Base-by-base conservation (phyloP, 2,329 filamentous ascomycete genomes). In the Aspergillus eucalypticola region DNA sequence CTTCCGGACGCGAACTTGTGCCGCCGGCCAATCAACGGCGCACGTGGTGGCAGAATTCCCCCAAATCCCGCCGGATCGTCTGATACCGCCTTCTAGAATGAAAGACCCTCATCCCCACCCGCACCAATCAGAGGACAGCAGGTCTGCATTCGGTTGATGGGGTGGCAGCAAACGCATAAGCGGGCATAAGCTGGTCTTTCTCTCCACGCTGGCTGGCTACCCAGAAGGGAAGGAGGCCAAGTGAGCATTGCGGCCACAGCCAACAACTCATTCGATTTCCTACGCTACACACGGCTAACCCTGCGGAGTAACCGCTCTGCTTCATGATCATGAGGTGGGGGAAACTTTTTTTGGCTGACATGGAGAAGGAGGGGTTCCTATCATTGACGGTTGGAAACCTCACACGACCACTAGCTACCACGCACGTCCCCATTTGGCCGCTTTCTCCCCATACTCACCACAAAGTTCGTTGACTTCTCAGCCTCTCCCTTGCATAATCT, bases 31-130 rank as follows among this genome's bases (percentile, higher is more conserved):
- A 74, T 73, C 25, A 71, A 54, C 15, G 3, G 3, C n/a, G 64
- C 71, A 74, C 71, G 71, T 73, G 71, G 61, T 23, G 67, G 71
- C 71, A 73, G 67, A 71, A 72, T 68, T n/a, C 1, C 42, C 23
- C 23, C 27, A 29, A 71, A 72, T 68, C 21, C 2, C 42, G 29
- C 32, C 27, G 32, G 63, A 64, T 66, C 54, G 55, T 23, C 54
- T 48, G n/a, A 7, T 39, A 67, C 66, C 66, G 64, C 65, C 60
- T 67, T 55, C 66, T 56, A 23, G 44, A 59, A 56, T 13, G 19
- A 54, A 13, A 10, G 27, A 17, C 19, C 51, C 58, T 29, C 23
- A 5, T 7, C 23, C n/a, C 15, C 46, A 19, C 46, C 46, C 15
- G 32, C 23, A 5, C 46, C 46, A 50, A 50, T 50, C 46, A 50